Evolutionary conservation across 2,329 filamentous ascomycete species (phyloP).

Genomic region (Hypoxylon sp.): DNA sequence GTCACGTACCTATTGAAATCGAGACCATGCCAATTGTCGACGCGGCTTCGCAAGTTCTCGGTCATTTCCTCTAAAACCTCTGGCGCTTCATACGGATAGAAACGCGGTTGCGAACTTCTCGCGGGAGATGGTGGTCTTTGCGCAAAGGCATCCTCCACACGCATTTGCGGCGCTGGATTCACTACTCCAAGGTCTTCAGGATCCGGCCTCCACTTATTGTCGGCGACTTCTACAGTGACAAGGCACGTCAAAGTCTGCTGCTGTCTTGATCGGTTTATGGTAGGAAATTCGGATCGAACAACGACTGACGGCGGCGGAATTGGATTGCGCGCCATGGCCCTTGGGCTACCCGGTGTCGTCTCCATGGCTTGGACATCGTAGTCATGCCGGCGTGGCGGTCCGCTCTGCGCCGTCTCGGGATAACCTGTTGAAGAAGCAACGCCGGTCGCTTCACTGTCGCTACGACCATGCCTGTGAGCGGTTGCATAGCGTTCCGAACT

Average conservation of each 20-base stretch:
- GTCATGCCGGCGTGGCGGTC: conserved; percentile 83
- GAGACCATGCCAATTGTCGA: conserved; percentile 98
- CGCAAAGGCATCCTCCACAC: conserved; percentile 69
- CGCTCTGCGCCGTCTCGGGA: conserved; percentile 79
- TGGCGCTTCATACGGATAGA: conserved; percentile 80
- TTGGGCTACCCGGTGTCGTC: conserved; percentile 82
- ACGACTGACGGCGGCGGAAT: conserved; percentile 94
- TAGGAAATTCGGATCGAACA: conserved; percentile 96
- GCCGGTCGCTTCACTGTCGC: conserved; percentile 83
- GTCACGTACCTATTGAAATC: conserved; percentile 81
- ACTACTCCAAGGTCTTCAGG: conserved; percentile 80
- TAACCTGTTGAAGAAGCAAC: conserved; percentile 84
- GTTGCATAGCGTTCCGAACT: conserved; percentile 62
- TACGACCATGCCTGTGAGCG: conserved; percentile 75
- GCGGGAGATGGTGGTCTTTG: conserved; percentile 72
- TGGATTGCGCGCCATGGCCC: conserved; percentile 81
- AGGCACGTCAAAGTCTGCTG: conserved; percentile 96
- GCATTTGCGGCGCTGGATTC: conserved; percentile 61
- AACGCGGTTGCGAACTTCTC: conserved; percentile 68
- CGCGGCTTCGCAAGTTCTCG: conserved; percentile 85
- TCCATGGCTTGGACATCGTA: conserved; percentile 98
- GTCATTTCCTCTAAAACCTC: conserved; percentile 88
- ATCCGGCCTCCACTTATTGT: conserved; percentile 90
- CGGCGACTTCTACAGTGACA: conserved; percentile 92
- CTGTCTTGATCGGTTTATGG: conserved; percentile 89